A percentile compares a stretch with the other conserved stretches of the same genome.
phyloP scores from a whole-genome alignment of 768 basidiomycete genomes.

The Auriscalpium vulgare region DNA sequence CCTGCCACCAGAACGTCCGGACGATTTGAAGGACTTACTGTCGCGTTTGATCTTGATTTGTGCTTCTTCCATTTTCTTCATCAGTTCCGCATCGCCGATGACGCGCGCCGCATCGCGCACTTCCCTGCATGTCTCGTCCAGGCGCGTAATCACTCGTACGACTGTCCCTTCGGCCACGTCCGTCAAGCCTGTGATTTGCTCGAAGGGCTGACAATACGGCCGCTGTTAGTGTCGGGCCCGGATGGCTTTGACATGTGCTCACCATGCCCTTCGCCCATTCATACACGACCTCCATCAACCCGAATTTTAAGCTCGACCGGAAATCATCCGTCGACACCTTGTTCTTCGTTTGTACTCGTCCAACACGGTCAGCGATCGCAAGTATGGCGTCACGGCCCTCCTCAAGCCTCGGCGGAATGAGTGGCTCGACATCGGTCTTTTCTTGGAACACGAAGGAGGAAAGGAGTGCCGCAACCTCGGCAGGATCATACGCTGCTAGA shows the following conservation, averaged over 20 bases:
- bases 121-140: slow-evolving; percentile 96
- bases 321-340: slow-evolving; percentile 77
- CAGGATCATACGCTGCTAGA: slow-evolving; percentile 82
- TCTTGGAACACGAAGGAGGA: slow-evolving; percentile 99
- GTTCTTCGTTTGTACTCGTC: slow-evolving; percentile 69
- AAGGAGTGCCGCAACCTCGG: slow-evolving; percentile 92
- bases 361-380: slow-evolving; percentile 71
- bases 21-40: slow-evolving; percentile 48
- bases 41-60: slow-evolving; percentile 93
- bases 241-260: slow-evolving; percentile 18
- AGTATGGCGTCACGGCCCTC: slow-evolving; percentile 74
- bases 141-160: slow-evolving; percentile 88
- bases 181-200: slow-evolving; percentile 86
- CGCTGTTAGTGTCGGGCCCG: background rate
- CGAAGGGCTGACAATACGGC: slow-evolving; percentile 66
- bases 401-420: slow-evolving; percentile 70
- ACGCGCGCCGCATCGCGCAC: slow-evolving; percentile 95
- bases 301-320: slow-evolving; percentile 76
- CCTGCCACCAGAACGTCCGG: no score
- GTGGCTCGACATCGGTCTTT: slow-evolving; percentile 87
- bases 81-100: slow-evolving; percentile 91
- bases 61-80: slow-evolving; percentile 97
- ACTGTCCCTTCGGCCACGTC: slow-evolving; percentile 97
- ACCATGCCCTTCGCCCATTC: slow-evolving; percentile 99
- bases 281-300: slow-evolving; percentile 92